Conservation (phyloP, 371 early-diverging fungal species). For the Umbelopsis sp. region DNA sequence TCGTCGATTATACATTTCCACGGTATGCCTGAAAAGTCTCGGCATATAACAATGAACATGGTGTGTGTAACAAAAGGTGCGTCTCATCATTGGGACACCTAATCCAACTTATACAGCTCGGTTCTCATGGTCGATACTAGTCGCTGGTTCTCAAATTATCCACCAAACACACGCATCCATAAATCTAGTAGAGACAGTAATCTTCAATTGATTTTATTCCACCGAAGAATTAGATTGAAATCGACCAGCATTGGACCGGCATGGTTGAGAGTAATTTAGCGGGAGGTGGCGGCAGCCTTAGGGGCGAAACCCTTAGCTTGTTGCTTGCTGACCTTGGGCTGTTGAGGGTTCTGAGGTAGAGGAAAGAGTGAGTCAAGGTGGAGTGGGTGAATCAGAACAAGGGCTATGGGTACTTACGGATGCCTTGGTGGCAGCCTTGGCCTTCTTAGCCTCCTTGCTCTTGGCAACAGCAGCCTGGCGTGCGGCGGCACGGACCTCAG, state of each 20-base stretch:
- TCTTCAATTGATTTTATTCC: constrained; percentile 7
- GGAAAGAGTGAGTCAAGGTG: neutral
- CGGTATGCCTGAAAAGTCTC: too few relatives aligned
- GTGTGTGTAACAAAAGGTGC: too few relatives aligned
- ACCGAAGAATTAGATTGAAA: neutral
- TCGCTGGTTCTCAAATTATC: too few relatives aligned
- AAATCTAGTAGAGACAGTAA: neutral
- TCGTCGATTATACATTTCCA: too few relatives aligned
- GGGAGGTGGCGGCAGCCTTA: constrained; percentile 81
- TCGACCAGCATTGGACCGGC: neutral
- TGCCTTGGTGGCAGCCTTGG: constrained; percentile 75
- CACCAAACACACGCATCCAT: too few relatives aligned
- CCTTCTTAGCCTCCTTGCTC: constrained; percentile 89
- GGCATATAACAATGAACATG: neutral
- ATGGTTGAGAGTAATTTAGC: constrained; percentile 53
- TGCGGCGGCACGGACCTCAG: constrained; percentile 92
- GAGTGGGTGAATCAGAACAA: neutral
- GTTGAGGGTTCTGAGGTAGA: constrained; percentile 8
- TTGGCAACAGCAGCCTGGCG: constrained; percentile 86
- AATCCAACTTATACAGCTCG: too few relatives aligned
- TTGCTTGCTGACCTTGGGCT: constrained; percentile 76
- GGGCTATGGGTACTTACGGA: neutral
- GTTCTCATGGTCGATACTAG: too few relatives aligned
- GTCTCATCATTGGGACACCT: too few relatives aligned
- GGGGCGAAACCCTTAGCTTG: constrained; percentile 77